Evolutionary conservation across 768 basidiomycete genomes (phyloP).

Genomic region (Rubroboletus pulcherrimus): DNA sequence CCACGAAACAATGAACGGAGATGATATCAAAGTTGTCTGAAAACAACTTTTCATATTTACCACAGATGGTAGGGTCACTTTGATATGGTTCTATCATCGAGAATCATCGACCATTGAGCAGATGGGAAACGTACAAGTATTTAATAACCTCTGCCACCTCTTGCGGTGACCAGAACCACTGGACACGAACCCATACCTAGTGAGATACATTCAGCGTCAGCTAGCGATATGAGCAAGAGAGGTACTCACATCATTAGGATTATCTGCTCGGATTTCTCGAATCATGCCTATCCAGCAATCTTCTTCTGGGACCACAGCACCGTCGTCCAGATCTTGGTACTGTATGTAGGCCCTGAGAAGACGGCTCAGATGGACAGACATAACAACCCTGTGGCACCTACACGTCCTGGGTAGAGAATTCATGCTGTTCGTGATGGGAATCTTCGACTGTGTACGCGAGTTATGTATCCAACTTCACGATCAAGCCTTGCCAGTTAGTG

Average conservation of each 20-base stretch:
- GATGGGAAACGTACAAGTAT: constrained; percentile 42
- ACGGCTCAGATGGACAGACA: not conserved
- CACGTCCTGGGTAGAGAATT: constrained; percentile 35
- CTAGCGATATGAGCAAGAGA: not conserved
- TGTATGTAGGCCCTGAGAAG: constrained; percentile 34
- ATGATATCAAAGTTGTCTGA: constrained; percentile 51
- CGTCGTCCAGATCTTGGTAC: not conserved
- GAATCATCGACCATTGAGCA: not conserved
- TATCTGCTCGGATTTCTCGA: constrained; percentile 38
- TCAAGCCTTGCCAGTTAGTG: not conserved
- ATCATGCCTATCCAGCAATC: constrained; percentile 54
- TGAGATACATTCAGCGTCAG: not conserved
- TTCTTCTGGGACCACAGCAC: constrained; percentile 22
- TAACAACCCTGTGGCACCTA: constrained; percentile 12
- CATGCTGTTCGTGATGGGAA: constrained; percentile 7
- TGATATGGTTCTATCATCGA: not conserved
- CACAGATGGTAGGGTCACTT: constrained; percentile 41
- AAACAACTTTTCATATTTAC: constrained; percentile 45
- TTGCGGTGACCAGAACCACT: constrained; percentile 54
- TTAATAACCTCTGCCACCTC: constrained; percentile 44
- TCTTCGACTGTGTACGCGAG: constrained; percentile 12
- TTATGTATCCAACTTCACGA: not conserved
- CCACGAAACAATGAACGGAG: constrained; percentile 42
- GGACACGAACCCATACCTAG: constrained; percentile 51
- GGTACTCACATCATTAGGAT: constrained; percentile 29